Evolutionary conservation across 306 rosid species (phyloP).

Genomic region (Betula pendula): DNA sequence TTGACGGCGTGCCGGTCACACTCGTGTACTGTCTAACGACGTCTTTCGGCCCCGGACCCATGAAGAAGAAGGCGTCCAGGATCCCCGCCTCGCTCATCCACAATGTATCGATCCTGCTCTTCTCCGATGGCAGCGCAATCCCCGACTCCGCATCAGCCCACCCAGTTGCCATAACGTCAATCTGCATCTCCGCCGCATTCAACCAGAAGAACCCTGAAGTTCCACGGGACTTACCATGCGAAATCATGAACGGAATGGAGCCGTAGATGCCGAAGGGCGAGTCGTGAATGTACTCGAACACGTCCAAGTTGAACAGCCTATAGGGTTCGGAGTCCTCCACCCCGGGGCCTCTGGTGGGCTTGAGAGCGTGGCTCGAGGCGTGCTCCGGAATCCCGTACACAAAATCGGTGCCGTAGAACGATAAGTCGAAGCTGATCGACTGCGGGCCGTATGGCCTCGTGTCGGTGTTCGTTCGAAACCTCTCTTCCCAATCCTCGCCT

Average conservation of each 20-base stretch:
- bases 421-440: constrained; percentile 86
- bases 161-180: constrained; percentile 80
- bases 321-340: constrained; percentile 86
- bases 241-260: constrained; percentile 87
- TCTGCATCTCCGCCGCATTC: constrained; percentile 98
- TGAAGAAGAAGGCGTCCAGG: constrained; percentile 77
- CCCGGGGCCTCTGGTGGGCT: constrained; percentile 83
- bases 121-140: constrained; percentile 64
- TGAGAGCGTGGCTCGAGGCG: constrained; percentile 69
- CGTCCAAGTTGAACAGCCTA: constrained; percentile 82
- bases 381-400: constrained; percentile 95
- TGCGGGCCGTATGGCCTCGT: constrained; percentile 84
- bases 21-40: constrained; percentile 71
- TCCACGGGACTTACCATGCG: constrained; percentile 75
- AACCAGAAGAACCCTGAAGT: constrained; percentile 88
- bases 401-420: constrained; percentile 74
- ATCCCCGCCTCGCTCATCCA: constrained; percentile 98
- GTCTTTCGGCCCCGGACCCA: constrained; percentile 87
- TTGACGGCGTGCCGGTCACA: constrained; percentile 72
- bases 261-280: constrained; percentile 92
- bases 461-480: constrained; percentile 68
- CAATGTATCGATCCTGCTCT: constrained; percentile 67
- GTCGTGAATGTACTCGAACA: constrained; percentile 78
- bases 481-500: constrained; percentile 84
- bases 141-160: constrained; percentile 82